Base-by-base conservation (phyloP, 495 filamentous ascomycete genomes). In the Penicillium dipodomyicola region DNA sequence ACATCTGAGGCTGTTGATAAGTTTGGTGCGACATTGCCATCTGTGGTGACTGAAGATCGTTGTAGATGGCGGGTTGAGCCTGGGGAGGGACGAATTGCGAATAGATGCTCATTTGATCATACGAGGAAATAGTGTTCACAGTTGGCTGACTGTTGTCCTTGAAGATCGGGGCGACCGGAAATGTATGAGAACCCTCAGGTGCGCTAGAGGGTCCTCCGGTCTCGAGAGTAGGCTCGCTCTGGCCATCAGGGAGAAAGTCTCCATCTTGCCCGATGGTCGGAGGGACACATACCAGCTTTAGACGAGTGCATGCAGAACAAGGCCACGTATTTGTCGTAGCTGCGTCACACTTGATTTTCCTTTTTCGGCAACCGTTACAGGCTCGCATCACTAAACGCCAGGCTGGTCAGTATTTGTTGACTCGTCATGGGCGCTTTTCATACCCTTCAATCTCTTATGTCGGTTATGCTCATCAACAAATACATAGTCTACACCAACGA, bases 381-480 rank as follows among this genome's bases (percentile, higher is more conserved):
- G 94, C 94, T 73, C 94, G 88, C 93, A 97, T 97, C 47, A 99
- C 94, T 97, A 68, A 39, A 61, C 7, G 4, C 33, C 32, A 50
- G 52, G 45, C 35, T 41, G 37, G 40, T 56, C 6, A 58, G 41
- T 50, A 43, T 52, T 11, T 37, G 7, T 10, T 17, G 33, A 53
- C 4, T 23, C 65, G 41, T 7, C 46, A 49, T 46, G 22, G 27
- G n/a, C 3, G 14, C 6, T 10, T 47, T 49, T 35, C 75, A 57
- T 84, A 96, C 92, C 92, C 79, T 99, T 99, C 52, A 97, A 76
- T 60, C 94, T 82, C 76, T 97, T 97, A 75, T 99, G 94, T 43
- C 94, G 86, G 73, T 97, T 99, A 70, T 99, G 93, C 73, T 99
- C 94, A 71, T 99, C 95, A 49, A 99, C 94, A 65, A 99, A 99